These are phyloP conservation scores for Gyrodon tennesseensis DNA, from an alignment of 1,284 basidiomycete species.

Conservation along the genomic window DNA sequence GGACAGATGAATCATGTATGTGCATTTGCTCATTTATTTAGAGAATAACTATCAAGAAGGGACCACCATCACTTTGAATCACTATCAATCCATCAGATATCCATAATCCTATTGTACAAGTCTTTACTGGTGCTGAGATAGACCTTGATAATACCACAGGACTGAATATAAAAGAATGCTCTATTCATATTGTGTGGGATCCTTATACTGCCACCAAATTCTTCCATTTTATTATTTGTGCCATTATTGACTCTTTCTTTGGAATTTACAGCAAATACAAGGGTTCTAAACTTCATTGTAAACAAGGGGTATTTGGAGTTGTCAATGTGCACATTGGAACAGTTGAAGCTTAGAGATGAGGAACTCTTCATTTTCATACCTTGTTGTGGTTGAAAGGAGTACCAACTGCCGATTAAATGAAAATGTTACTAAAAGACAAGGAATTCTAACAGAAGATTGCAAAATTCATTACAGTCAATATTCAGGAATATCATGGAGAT, in stretches of 20 bases:
- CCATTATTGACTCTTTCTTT: too few relatives aligned
- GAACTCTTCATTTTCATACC: constrained; percentile 1
- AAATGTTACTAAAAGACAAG: neutral
- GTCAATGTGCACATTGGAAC: neutral
- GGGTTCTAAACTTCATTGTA: too few relatives aligned
- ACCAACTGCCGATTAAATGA: neutral
- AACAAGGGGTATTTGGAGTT: neutral
- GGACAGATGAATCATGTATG: neutral
- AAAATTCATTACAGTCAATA: neutral
- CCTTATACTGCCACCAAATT: constrained; percentile 2
- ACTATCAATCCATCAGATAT: neutral
- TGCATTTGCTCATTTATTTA: neutral
- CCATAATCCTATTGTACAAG: neutral
- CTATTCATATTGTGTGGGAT: too few relatives aligned
- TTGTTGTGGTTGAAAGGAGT: neutral
- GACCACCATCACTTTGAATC: neutral
- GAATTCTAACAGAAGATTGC: neutral
- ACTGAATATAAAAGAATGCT: too few relatives aligned
- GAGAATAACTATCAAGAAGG: neutral
- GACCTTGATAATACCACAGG: too few relatives aligned
- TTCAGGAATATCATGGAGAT: neutral
- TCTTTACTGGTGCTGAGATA: neutral
- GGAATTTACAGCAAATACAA: too few relatives aligned
- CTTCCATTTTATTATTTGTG: neutral
- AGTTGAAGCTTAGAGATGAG: neutral